Base-by-base conservation (phyloP, 129 eudicot genomes). In the Artemisia annua region DNA sequence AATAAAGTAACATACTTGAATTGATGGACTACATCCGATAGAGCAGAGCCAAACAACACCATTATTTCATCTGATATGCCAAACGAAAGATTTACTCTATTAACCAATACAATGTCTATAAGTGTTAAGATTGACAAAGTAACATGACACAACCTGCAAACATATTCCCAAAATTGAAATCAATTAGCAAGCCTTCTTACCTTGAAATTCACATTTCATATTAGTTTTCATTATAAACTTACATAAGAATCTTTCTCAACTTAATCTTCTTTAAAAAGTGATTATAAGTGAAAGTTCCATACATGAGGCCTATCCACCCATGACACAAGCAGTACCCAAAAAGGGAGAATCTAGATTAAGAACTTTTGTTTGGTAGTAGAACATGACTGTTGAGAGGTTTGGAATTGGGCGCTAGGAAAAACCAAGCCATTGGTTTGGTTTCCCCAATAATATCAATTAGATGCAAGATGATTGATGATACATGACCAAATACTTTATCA, bases 351-450 rank as follows among this genome's bases (percentile, higher is more conserved):
- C 98, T 85, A 93, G 70, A 72, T 86, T 83, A 55, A 93, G 80
- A 76, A 64, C 78, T 73, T 93, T 92, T 15, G 92, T 87, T 84
- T 85, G 91, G 87, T 93, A 93, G 75, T 85, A 84, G 79, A 93
- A 93, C 96, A 87, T 93, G 50, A 90, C 73, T 5, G 92, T 87
- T 39, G 98, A 93, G 48, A 93, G 81, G 68, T 93, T 90, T 30
- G 98, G 98, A 62, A 87, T 77, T 17, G 92, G 90, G 88, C 20
- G 97, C 87, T 66, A 93, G 72, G 85, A 93, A 87, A 82, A 93
- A 93, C 98, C 97, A 93, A 74, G 86, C 80, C 97, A 93, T 90
- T 49, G 98, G 97, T 82, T 97, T 92, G 82, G 67, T 71, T 71
- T 81, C 65, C 72, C 81, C 81, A 66, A 82, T 54, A 63, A 67